Percentiles rank a stretch among this genome's conserved stretches.
phyloP scores from a whole-genome alignment of 495 filamentous ascomycete species.

The Echria macrotheca region DNA sequence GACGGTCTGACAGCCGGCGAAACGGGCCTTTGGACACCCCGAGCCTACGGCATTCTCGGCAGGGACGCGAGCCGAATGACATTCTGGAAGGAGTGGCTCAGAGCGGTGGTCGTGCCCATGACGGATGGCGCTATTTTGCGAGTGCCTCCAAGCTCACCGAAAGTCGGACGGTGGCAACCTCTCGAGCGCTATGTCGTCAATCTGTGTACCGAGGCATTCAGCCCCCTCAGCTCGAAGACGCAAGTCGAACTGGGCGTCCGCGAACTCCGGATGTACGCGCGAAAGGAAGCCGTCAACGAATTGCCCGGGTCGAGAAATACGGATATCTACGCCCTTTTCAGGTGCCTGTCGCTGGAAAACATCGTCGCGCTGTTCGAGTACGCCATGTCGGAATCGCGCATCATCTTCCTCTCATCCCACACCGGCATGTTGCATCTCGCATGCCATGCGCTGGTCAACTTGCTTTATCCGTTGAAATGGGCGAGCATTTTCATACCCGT shows the following conservation, averaged over 20 bases:
- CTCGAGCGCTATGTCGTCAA: conserved; percentile 97
- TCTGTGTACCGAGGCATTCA: conserved; percentile 89
- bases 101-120: conserved; percentile 90
- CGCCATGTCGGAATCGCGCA: conserved; percentile 86
- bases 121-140: conserved; percentile 77
- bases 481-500: conserved; percentile 89
- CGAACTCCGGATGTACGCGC: conserved; percentile 84
- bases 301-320: conserved; percentile 86
- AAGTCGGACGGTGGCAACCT: conserved; percentile 93
- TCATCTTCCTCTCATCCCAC: conserved; percentile 92
- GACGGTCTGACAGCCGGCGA: conserved; percentile 94
- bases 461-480: conserved; percentile 91
- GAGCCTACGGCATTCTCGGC: conserved; percentile 89
- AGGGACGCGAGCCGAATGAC: conserved; percentile 75
- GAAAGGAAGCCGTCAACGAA: conserved; percentile 92
- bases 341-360: conserved; percentile 81
- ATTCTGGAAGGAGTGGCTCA: conserved; percentile 99
- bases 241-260: conserved; percentile 90
- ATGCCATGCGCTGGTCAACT: conserved; percentile 70
- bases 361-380: conserved; percentile 91
- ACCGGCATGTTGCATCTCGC: conserved; percentile 94
- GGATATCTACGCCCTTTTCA: conserved; percentile 90
- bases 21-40: conserved; percentile 93
- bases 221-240: conserved; percentile 85
- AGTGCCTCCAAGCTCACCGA: conserved; percentile 81